Base-by-base conservation (phyloP, 2,329 filamentous ascomycete species). In the Leptographium radiaticola region DNA sequence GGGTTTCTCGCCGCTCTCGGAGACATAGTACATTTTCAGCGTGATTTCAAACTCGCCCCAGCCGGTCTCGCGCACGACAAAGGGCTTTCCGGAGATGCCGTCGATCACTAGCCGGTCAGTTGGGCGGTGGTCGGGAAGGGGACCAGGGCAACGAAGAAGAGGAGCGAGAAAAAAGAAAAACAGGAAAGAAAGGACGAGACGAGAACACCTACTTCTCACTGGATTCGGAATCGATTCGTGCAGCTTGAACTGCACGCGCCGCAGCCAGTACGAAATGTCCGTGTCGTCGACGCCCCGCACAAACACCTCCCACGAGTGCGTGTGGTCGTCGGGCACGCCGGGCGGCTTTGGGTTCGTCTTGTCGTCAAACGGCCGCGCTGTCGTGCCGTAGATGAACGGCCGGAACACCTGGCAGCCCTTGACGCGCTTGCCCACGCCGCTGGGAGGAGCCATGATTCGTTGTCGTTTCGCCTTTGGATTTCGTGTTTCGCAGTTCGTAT, bases 21-120 rank as follows among this genome's bases (percentile, higher is more conserved):
- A 83, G 54, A 87, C 83, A 70, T 96, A 98, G 73, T 95, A 95
- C 46, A 98, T 77, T 65, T 95, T 89, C 66, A 98, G 86, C 58
- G 90, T 87, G 63, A 98, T 94, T 67, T 93, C 89, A 72, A 98
- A 98, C 71, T 96, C 93, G 63, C 93, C 93, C 87, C 94, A 98
- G 49, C 93, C 93, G 0, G 93, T 97, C 69, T 97, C 93, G 58
- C 81, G 80, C 57, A 97, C 86, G 63, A 88, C 75, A 63, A 96
- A 98, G 12, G 89, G 64, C 58, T 79, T 76, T n/a, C 75, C 74
- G 0, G 72, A 70, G 51, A 87, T 80, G 57, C 81, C 80, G 63
- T 95, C 90, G 63, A 93, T 75, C 66, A 86, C 75, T 79, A 48
- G 9, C 25, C 25, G 5, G 25, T 25, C 25, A 25, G 25, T 5